These are phyloP conservation scores for Paecilomyces fulvus DNA, from an alignment of 2,329 filamentous ascomycete species.

Conservation along the genomic window DNA sequence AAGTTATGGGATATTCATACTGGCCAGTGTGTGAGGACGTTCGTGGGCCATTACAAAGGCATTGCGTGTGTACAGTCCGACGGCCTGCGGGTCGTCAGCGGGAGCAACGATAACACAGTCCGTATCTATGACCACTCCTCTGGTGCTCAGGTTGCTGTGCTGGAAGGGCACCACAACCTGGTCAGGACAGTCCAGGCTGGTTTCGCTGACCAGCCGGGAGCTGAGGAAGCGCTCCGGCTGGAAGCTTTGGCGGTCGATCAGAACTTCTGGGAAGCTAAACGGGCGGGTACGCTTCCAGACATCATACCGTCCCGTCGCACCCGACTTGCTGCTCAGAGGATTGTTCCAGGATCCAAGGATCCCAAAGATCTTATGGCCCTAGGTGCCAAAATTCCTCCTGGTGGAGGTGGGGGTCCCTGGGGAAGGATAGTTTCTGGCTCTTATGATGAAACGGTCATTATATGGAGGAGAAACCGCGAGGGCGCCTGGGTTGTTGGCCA, in stretches of 20 bases:
- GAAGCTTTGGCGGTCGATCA: constrained; percentile 67
- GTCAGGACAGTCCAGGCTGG: constrained; percentile 93
- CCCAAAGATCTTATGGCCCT: constrained; percentile 66
- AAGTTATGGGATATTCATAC: constrained; percentile 90
- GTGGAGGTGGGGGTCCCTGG: constrained; percentile 80
- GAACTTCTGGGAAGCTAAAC: constrained; percentile 57
- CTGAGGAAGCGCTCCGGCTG: constrained; percentile 62
- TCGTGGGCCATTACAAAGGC: constrained; percentile 83
- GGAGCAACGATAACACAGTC: constrained; percentile 91
- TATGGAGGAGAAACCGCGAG: constrained; percentile 81
- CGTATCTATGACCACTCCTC: constrained; percentile 87
- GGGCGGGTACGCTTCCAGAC: constrained; percentile 35
- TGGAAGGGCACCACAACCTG: constrained; percentile 72
- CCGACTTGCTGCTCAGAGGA: constrained; percentile 44
- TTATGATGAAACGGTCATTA: constrained; percentile 91
- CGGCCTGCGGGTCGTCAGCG: constrained; percentile 83
- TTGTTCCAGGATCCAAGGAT: constrained; percentile 60
- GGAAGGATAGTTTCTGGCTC: constrained; percentile 94
- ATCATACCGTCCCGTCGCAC: constrained; percentile 39
- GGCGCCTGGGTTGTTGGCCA: constrained; percentile 77
- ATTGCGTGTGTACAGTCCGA: constrained; percentile 98
- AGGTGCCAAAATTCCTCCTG: constrained; percentile 80
- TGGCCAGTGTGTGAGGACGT: constrained; percentile 65
- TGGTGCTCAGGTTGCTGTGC: constrained; percentile 78
- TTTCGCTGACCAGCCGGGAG: constrained; percentile 80